Evolutionary conservation across 169 alveolate species (phyloP), one percentile per base, ranked within the genome.

Genomic region (Amoebophrya sp.): DNA sequence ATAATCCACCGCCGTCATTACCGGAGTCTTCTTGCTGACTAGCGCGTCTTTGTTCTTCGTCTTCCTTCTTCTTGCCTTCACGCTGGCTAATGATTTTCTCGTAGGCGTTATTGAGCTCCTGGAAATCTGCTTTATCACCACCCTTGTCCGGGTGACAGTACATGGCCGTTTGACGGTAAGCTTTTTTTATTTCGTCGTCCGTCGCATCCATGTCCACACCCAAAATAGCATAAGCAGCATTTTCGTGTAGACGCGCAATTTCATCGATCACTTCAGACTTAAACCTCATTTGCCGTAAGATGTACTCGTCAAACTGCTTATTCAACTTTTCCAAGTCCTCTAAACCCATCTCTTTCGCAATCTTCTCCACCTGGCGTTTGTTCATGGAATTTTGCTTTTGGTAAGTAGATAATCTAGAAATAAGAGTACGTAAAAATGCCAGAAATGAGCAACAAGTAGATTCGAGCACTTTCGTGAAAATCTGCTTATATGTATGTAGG

Each of bases 121-220:
- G 83, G 33, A 65, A 65, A 36, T 65, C 83, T 18, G 83, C 83
- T 26, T 65, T 65, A 36, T 65, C 83, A 6, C 83, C 83, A 0
- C 83, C 83, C 83, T 65, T 65, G 83, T 65, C 83, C 83, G 83
- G 83, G 26, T 65, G 83, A 36, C 83, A 65, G 83, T 65, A 65
- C 83, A 65, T 65, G 36, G 83, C 83, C 2, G 83, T 65, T 36
- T 65, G 83, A 10, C 83, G 83, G 33, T 65, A 65, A 10, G 83
- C 83, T 65, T 65, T 65, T 36, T 65, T 65, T 29, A 65, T 65
- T 65, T 65, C 83, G 10, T 65, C 83, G 33, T 65, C 33, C 33
- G 83, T 65, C 33, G 83, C 83, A 26, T 65, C n/a, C 39, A 65
- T 65, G 33, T 65, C 83, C 2, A 65, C 83, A 26, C 83, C 83